These are phyloP conservation scores for Colletotrichum caudatum DNA, from an alignment of 2,329 filamentous ascomycete genomes.

Conservation along the genomic window DNA sequence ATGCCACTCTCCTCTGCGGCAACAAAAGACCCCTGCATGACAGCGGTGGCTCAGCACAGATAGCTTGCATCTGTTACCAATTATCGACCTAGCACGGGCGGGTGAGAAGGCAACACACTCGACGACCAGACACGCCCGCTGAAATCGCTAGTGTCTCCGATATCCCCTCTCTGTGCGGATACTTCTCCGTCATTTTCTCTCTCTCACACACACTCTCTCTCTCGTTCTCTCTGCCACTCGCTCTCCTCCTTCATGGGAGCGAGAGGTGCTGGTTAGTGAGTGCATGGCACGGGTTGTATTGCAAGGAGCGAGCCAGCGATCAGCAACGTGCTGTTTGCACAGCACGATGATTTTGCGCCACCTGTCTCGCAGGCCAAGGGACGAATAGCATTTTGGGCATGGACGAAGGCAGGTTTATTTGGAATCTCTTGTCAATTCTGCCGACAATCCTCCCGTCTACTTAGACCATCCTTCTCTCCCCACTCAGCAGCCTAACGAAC, in stretches of 20 bases:
- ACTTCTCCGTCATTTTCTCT: neutral
- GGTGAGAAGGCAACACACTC: neutral
- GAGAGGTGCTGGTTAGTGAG: slow-evolving; percentile 10
- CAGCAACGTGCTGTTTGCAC: slow-evolving; percentile 12
- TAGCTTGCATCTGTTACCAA: slow-evolving; percentile 25
- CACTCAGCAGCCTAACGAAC: too few species aligned
- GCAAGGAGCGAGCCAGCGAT: slow-evolving; percentile 16
- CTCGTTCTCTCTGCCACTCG: too few species aligned
- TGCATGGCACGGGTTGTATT: slow-evolving; percentile 9
- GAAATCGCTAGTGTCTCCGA: slow-evolving; percentile 22
- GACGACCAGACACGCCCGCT: slow-evolving; percentile 29
- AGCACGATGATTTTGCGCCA: neutral
- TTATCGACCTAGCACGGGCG: slow-evolving; percentile 11
- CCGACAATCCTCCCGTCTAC: neutral
- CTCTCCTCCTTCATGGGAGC: slow-evolving; percentile 3
- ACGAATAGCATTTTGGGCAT: neutral
- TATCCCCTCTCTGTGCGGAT: neutral
- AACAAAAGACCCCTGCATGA: slow-evolving; percentile 22
- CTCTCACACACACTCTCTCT: too few species aligned
- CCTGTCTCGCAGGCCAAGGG: neutral
- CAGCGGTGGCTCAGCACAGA: slow-evolving; percentile 24
- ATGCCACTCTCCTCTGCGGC: slow-evolving; percentile 29
- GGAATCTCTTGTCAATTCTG: neutral
- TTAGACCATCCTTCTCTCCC: too few species aligned
- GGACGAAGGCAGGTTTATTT: neutral